Percentiles rank a stretch among this genome's conserved stretches.
phyloP scores from a whole-genome alignment of 1,284 basidiomycete genomes.

The Wolfiporia cocos region DNA sequence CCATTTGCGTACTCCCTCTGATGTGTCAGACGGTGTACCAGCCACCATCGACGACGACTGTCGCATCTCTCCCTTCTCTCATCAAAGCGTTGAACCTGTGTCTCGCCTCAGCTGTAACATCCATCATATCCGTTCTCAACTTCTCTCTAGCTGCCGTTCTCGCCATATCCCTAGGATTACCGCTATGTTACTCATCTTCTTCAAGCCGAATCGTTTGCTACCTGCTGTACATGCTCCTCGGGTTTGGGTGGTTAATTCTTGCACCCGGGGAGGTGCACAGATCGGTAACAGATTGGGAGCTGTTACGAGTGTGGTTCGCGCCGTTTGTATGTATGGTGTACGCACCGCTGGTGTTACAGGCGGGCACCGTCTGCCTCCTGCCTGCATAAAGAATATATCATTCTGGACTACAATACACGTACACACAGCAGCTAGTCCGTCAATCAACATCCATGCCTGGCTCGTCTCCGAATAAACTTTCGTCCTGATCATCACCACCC shows the following conservation, averaged over 20 bases:
- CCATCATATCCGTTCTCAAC: slow-evolving; percentile 82
- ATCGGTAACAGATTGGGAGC: slow-evolving; percentile 65
- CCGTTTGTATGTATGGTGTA: slow-evolving; percentile 72
- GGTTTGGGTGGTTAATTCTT: slow-evolving; percentile 52
- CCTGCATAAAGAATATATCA: slow-evolving; percentile 14
- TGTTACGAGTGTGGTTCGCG: slow-evolving; percentile 69
- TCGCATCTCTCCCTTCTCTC: slow-evolving; percentile 40
- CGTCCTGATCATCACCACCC: slow-evolving; percentile 34
- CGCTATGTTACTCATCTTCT: slow-evolving; percentile 45
- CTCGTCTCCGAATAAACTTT: slow-evolving; percentile 57
- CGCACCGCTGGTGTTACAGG: slow-evolving; percentile 63
- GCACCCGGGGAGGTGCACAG: slow-evolving; percentile 34
- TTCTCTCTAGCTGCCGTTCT: slow-evolving; percentile 79
- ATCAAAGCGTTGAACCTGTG: slow-evolving; percentile 72
- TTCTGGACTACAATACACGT: not conserved
- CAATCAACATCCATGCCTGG: slow-evolving; percentile 38
- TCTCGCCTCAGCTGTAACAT: slow-evolving; percentile 76
- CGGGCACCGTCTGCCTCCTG: slow-evolving; percentile 48
- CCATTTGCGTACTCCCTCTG: slow-evolving; percentile 14
- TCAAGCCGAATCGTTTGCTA: slow-evolving; percentile 33
- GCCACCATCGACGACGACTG: slow-evolving; percentile 4
- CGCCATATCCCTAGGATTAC: slow-evolving; percentile 54
- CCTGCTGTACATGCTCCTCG: slow-evolving; percentile 38
- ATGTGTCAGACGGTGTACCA: slow-evolving; percentile 13
- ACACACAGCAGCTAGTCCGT: slow-evolving; percentile 2